Evolutionary conservation across 2,329 filamentous ascomycete species (phyloP), one percentile per base, ranked within the genome.

Genomic region (Monosporascus cannonballus): DNA sequence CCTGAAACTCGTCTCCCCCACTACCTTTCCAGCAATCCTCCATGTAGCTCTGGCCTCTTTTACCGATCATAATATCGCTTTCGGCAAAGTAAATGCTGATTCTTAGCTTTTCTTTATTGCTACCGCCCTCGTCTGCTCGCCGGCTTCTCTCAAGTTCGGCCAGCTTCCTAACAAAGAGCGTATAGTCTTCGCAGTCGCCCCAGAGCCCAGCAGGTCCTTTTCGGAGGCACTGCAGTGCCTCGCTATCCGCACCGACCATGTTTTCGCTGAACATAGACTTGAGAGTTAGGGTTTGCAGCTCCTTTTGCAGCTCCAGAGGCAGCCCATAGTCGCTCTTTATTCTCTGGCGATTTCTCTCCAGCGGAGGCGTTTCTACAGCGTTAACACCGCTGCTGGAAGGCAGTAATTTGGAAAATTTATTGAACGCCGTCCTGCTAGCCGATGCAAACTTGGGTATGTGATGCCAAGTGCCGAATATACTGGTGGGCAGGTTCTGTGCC

Each of bases 231-330:
- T 25, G 44, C 3, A 52, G 27, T 14, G 53, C 53, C 42, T 55
- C 53, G 42, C 53, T 55, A 39, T 55, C 30, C 11, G 53, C 53
- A 4, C 53, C 53, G 30, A 53, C 50, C 11, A 27, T 53, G 47
- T 47, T 48, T 14, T 52, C 53, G 6, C 41, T 22, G 37, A 50
- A 45, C 36, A 45, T 55, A 22, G 42, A 17, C 24, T 27, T 42
- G 18, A 52, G 7, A 2, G 37, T 27, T 17, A 24, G 22, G 22
- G 14, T 30, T 7, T 47, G 22, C 45, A 47, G 45, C 45, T 47
- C 20, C 11, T 22, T 20, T 3, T 30, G 45, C 45, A 47, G 15
- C 11, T 24, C 45, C 20, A 22, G 45, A 9, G 45, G 45, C 45
- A 47, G 25, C 11, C 45, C 45, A 27, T 47, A 47, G 9, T 47